A percentile compares a stretch with the other conserved stretches of the same genome.
Evolutionary conservation across 2,329 filamentous ascomycete genomes (phyloP).

Genomic region (Xylaria arbuscula): DNA sequence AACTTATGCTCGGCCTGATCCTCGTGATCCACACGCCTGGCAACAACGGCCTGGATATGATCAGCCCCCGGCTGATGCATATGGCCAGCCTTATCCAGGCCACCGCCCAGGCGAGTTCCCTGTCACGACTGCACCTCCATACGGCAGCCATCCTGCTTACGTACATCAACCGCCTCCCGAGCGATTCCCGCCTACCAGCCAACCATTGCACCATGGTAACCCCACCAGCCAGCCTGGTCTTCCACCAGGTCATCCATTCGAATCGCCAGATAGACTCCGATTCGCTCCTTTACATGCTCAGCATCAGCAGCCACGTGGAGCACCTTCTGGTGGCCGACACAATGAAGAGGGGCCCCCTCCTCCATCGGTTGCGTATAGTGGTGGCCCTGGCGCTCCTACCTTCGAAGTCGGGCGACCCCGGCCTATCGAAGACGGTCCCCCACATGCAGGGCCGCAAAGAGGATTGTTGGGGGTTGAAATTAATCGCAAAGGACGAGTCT

Average conservation of each 20-base stretch:
- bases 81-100: constrained; percentile 57
- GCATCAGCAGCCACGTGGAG: constrained; percentile 48
- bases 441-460: constrained; percentile 68
- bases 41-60: constrained; percentile 56
- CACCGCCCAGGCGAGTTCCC: constrained; percentile 63
- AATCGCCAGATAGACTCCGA: constrained; percentile 63
- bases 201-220: constrained; percentile 49
- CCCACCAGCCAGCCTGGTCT: constrained; percentile 46
- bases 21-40: constrained; percentile 49
- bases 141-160: constrained; percentile 53
- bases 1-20: constrained; percentile 55
- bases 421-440: constrained; percentile 64
- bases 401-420: constrained; percentile 59
- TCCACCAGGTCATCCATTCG: constrained; percentile 54
- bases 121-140: constrained; percentile 55
- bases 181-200: constrained; percentile 53
- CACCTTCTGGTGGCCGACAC: constrained; percentile 54
- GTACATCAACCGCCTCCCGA: constrained; percentile 53
- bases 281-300: constrained; percentile 52
- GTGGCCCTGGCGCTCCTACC: constrained; percentile 55
- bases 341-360: constrained; percentile 63
- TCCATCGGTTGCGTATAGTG: constrained; percentile 62
- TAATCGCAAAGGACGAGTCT: constrained; percentile 84
- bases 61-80: constrained; percentile 54
- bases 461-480: constrained; percentile 81